Conservation (phyloP, 106 monocot genomes). For the Cymbidium sinense region DNA sequence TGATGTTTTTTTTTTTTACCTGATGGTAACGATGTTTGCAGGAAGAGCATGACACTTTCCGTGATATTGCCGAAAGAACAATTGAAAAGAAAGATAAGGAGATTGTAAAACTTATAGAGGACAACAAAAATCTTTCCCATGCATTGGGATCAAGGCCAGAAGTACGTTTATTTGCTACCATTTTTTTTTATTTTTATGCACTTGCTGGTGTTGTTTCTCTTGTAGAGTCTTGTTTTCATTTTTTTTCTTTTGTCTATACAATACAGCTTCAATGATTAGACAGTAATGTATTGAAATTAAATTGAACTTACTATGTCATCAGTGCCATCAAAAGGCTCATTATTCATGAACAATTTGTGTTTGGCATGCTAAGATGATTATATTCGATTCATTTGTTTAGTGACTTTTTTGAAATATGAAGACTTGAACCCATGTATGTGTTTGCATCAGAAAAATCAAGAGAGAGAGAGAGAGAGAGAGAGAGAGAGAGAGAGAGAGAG, state of each 20-base stretch:
- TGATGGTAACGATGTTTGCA: slow-evolving; percentile 19
- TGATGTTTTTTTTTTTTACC: slow-evolving; percentile 1
- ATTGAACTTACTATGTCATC: not conserved
- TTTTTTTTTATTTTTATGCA: not conserved
- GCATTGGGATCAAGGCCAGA: slow-evolving; percentile 42
- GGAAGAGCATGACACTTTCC: slow-evolving; percentile 85
- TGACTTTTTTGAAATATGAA: no score
- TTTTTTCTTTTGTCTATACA: not conserved
- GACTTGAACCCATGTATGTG: no score
- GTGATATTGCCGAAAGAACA: slow-evolving; percentile 81
- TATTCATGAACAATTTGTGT: no score
- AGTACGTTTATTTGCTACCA: slow-evolving; percentile 34
- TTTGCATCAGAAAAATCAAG: no score
- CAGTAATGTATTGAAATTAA: not conserved
- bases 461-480: no score
- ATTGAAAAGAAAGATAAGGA: slow-evolving; percentile 88
- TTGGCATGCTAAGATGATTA: no score
- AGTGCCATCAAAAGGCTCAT: no score
- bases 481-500: no score
- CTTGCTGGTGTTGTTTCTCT: not conserved
- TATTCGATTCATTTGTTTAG: no score
- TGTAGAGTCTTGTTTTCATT: not conserved
- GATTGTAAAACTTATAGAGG: slow-evolving; percentile 52
- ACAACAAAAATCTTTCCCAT: slow-evolving; percentile 50
- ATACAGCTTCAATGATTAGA: not conserved